Evolutionary conservation across 805 yeast species (phyloP).

Genomic region (Teunomyces lycoperdinae): DNA sequence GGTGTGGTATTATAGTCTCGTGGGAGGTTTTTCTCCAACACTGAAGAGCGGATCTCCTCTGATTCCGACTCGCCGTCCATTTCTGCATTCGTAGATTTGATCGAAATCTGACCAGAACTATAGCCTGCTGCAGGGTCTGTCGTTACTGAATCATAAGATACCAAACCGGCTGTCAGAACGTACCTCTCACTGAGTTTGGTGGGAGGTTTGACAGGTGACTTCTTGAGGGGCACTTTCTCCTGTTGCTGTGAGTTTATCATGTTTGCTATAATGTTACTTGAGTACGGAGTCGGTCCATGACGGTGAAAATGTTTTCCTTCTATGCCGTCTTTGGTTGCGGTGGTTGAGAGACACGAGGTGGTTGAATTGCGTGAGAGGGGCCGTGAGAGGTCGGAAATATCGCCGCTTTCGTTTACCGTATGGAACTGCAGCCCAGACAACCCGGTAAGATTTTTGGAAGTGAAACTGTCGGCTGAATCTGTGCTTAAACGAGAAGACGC

Average conservation of each 20-base stretch:
- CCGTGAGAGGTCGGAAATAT: constrained; percentile 34
- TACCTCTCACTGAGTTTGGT: background rate
- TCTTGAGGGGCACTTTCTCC: constrained; percentile 1
- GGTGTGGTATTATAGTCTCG: constrained; percentile 4
- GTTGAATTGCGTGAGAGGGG: constrained; percentile 61
- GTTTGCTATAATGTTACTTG: constrained; percentile 27
- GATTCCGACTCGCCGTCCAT: constrained; percentile 22
- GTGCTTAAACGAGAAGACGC: constrained; percentile 12
- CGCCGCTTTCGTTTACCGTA: background rate
- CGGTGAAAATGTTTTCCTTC: constrained; percentile 60
- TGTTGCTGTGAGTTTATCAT: constrained; percentile 21
- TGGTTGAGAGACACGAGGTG: constrained; percentile 67
- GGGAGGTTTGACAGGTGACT: background rate
- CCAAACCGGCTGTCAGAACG: background rate
- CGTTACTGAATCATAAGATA: background rate
- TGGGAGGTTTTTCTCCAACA: constrained; percentile 10
- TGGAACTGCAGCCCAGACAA: constrained; percentile 3
- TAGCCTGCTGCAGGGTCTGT: background rate
- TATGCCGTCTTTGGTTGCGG: constrained; percentile 72
- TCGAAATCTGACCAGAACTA: constrained; percentile 13
- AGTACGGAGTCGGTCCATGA: constrained; percentile 35
- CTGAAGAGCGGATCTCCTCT: constrained; percentile 13
- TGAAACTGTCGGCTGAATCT: constrained; percentile 15
- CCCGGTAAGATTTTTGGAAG: constrained; percentile 18
- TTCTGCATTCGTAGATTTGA: constrained; percentile 28